These are phyloP conservation scores for Circinella minor DNA, from an alignment of 371 early-diverging fungal species.

Conservation along the genomic window DNA sequence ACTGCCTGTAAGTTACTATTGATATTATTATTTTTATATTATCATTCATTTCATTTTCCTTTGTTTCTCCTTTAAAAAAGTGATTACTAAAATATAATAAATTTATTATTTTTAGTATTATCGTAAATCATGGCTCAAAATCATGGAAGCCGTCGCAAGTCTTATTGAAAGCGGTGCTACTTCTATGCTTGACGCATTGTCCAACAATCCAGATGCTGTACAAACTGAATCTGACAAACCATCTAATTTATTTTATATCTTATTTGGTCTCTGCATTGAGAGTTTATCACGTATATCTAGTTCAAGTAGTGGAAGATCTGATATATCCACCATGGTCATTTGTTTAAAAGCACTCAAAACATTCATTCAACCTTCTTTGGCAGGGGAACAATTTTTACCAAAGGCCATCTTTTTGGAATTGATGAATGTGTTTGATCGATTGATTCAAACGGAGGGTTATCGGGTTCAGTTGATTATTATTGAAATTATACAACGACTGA, in stretches of 20 bases:
- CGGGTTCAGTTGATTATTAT: conserved; percentile 51
- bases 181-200: conserved; percentile 51
- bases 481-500: conserved; percentile 48
- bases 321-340: conserved; percentile 38
- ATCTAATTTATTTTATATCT: conserved; percentile 56
- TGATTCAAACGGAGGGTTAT: conserved; percentile 59
- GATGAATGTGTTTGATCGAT: conserved; percentile 66
- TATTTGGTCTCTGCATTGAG: conserved; percentile 73
- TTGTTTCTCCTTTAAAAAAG: no score
- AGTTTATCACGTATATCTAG: conserved; percentile 55
- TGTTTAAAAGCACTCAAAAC: conserved; percentile 48
- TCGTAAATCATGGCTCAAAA: conserved; percentile 58
- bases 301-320: conserved; percentile 38
- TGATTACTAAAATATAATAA: conserved; percentile 28
- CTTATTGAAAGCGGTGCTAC: conserved; percentile 46
- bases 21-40: no score
- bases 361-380: conserved; percentile 46
- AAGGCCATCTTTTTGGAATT: conserved; percentile 67
- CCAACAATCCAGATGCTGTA: conserved; percentile 38
- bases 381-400: conserved; percentile 45
- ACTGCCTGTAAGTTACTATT: conserved; percentile 53
- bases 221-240: conserved; percentile 30
- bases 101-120: conserved; percentile 41
- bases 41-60: no score
- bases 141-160: conserved; percentile 60